Evolutionary conservation across 2,329 filamentous ascomycete genomes (phyloP).

Genomic region (Aspergillus carbonarius): DNA sequence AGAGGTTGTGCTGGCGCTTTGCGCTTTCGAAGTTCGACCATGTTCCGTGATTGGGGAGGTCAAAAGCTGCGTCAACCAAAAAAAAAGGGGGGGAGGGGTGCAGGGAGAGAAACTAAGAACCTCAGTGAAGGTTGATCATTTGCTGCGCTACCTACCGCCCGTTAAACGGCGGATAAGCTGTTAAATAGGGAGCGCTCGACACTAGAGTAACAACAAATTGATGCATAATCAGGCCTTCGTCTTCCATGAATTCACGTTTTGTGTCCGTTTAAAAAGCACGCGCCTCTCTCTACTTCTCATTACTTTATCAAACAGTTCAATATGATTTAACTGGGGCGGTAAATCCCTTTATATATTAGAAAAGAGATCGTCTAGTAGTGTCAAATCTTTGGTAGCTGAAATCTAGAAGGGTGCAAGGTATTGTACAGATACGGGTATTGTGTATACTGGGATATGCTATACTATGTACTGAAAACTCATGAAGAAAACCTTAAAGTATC

Average conservation of each 20-base stretch:
- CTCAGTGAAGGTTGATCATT: not conserved
- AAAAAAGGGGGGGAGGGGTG: not conserved
- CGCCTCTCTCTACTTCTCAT: too few species aligned
- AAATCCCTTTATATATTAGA: too few species aligned
- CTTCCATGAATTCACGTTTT: too few species aligned
- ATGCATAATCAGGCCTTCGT: not conserved
- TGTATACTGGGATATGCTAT: not conserved
- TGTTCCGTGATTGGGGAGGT: not conserved
- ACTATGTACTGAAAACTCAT: too few species aligned
- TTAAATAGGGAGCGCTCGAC: not conserved
- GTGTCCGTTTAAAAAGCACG: too few species aligned
- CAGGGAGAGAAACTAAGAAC: not conserved
- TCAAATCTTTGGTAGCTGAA: too few species aligned
- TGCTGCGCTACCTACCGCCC: not conserved
- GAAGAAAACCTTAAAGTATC: not conserved
- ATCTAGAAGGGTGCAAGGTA: too few species aligned
- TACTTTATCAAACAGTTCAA: too few species aligned
- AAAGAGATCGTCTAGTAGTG: too few species aligned
- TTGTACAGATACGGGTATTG: not conserved
- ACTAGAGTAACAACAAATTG: not conserved
- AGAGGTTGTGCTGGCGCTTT: conserved; percentile 53
- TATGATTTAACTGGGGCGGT: too few species aligned
- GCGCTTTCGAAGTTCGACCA: conserved; percentile 63
- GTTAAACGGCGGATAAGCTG: not conserved
- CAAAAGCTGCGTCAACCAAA: not conserved